Evolutionary conservation across 768 basidiomycete genomes (phyloP).

Genomic region (Mycena leptocephala): DNA sequence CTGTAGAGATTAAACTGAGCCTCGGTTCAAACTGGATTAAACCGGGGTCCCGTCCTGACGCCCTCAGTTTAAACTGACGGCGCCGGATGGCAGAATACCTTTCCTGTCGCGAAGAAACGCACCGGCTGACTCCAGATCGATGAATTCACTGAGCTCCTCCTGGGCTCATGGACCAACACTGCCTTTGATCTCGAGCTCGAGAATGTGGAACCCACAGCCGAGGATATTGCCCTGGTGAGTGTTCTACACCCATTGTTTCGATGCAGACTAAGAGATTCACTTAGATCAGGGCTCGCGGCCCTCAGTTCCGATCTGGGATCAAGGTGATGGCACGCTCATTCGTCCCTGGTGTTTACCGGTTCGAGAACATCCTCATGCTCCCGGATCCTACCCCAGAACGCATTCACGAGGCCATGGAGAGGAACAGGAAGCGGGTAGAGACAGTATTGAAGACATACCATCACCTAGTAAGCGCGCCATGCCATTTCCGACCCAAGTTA

Average conservation of each 20-base stretch:
- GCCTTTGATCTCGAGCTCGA: neutral
- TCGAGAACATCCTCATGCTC: neutral
- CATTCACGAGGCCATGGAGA: neutral
- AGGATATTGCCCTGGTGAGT: neutral
- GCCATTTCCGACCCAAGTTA: no score
- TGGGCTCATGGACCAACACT: neutral
- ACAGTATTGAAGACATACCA: no score
- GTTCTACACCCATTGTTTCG: neutral
- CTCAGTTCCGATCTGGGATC: neutral
- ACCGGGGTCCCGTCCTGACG: no score
- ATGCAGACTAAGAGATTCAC: neutral
- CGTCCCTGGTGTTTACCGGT: neutral
- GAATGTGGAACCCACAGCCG: neutral
- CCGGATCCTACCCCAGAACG: neutral
- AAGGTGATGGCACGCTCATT: neutral
- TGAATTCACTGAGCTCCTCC: neutral
- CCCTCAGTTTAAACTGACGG: no score
- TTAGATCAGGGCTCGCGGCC: slow-evolving; percentile 1
- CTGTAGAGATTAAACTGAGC: no score
- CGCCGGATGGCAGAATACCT: no score
- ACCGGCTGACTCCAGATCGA: neutral
- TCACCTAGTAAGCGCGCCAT: no score
- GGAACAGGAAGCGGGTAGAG: neutral
- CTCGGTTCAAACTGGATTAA: no score
- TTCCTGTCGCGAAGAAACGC: no score